Percentiles rank a stretch among this genome's conserved stretches.
Evolutionary conservation across 257 asterid species (phyloP).

Genomic region (Anisodus tanguticus): DNA sequence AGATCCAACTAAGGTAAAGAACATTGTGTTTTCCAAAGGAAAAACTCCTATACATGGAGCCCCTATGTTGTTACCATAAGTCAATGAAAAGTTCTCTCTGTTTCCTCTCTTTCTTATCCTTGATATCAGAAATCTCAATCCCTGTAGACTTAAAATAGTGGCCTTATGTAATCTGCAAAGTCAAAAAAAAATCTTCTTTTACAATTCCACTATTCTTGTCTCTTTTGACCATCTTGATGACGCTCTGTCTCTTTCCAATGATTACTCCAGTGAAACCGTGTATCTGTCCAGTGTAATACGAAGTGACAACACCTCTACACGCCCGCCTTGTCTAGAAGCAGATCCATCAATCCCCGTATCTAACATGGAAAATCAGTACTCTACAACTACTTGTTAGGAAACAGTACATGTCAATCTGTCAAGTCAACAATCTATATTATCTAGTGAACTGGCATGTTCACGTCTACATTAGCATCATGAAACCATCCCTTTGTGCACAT

Average conservation of each 20-base stretch:
- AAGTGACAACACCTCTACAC: not conserved
- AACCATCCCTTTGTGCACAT: not conserved
- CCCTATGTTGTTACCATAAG: not conserved
- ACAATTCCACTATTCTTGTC: not conserved
- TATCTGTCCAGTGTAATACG: not conserved
- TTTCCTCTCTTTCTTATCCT: not conserved
- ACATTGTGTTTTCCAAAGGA: not conserved
- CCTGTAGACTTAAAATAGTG: conserved; percentile 6
- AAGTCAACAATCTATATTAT: not conserved
- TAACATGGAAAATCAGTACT: conserved; percentile 4
- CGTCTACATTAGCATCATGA: not conserved
- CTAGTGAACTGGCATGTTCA: not conserved
- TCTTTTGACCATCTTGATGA: not conserved
- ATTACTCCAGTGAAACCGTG: not conserved
- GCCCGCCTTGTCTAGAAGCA: not conserved
- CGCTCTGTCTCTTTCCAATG: not conserved
- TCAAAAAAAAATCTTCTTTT: not conserved
- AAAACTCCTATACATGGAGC: not conserved
- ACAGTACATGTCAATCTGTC: not conserved
- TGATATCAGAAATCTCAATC: not conserved
- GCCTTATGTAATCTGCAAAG: not conserved
- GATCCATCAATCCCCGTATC: not conserved
- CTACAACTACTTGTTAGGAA: not conserved
- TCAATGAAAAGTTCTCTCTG: not conserved
- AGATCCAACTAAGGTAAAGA: not conserved